A percentile compares a stretch with the other conserved stretches of the same genome.
Conservation (phyloP, 306 rosid genomes). For the Acacia acuminata region DNA sequence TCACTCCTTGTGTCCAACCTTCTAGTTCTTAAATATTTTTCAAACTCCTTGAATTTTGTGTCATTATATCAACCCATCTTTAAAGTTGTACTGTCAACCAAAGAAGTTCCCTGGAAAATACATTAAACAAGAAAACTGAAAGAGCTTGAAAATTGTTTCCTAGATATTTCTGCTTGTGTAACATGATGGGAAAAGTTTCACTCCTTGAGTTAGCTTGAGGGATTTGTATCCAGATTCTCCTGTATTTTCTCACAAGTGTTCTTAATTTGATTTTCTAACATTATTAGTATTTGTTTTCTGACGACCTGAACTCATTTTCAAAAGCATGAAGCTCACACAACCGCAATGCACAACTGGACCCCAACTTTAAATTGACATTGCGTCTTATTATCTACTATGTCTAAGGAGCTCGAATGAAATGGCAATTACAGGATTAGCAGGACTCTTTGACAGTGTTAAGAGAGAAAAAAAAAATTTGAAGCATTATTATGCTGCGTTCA, state of each 20-base stretch:
- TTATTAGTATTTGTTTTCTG: not conserved
- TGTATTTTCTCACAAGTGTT: not conserved
- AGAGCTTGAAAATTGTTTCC: not conserved
- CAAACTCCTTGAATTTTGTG: not conserved
- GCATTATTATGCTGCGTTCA: not conserved
- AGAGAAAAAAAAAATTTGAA: not conserved
- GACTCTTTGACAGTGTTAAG: not conserved
- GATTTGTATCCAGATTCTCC: not conserved
- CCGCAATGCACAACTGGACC: not conserved
- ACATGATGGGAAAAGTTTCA: not conserved
- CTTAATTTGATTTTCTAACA: not conserved
- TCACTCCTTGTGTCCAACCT: not conserved
- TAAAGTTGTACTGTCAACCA: not conserved
- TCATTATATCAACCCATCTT: not conserved
- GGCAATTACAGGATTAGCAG: not conserved
- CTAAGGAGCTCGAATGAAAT: not conserved
- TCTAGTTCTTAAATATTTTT: not conserved
- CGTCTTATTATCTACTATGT: not conserved
- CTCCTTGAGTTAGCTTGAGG: not conserved
- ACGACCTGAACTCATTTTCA: not conserved
- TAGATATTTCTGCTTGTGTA: not conserved
- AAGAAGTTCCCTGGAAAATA: not conserved
- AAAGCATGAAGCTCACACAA: not conserved
- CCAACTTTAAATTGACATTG: not conserved
- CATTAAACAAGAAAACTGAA: not conserved